Evolutionary conservation across 208 protist species (phyloP).

Genomic region (Crithidia mellificae): DNA sequence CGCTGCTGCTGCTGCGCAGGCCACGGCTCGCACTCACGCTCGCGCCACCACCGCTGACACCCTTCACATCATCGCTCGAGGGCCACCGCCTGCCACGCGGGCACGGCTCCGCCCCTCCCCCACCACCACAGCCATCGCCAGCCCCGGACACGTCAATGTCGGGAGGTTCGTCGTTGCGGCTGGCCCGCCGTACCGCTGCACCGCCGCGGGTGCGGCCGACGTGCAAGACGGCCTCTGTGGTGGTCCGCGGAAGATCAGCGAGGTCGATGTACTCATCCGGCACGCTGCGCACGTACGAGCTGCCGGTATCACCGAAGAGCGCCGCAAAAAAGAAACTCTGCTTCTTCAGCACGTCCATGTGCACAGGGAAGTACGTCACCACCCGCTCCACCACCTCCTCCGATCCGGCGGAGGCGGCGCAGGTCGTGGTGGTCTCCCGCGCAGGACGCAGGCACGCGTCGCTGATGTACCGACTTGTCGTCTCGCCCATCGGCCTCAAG

Average conservation of each 20-base stretch:
- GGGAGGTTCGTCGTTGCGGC: background rate
- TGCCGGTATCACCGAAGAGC: conserved; percentile 14
- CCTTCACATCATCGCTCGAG: background rate
- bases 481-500: too few relatives aligned
- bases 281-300: conserved; percentile 25
- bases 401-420: too few relatives aligned
- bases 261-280: conserved; percentile 33
- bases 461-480: background rate
- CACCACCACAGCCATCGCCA: background rate
- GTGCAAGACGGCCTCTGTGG: conserved; percentile 3
- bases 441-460: background rate
- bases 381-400: conserved; percentile 8
- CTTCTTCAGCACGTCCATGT: conserved; percentile 9
- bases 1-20: background rate
- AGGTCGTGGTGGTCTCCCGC: too few relatives aligned
- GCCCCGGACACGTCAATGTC: background rate
- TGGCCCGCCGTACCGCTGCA: background rate
- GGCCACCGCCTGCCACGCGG: background rate
- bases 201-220: background rate
- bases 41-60: background rate
- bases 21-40: too few relatives aligned
- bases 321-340: conserved; percentile 22
- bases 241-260: conserved; percentile 10
- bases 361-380: conserved; percentile 29
- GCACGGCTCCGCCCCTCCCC: background rate